Conservation (phyloP, 768 basidiomycete species). For the Gymnopilus junonius region DNA sequence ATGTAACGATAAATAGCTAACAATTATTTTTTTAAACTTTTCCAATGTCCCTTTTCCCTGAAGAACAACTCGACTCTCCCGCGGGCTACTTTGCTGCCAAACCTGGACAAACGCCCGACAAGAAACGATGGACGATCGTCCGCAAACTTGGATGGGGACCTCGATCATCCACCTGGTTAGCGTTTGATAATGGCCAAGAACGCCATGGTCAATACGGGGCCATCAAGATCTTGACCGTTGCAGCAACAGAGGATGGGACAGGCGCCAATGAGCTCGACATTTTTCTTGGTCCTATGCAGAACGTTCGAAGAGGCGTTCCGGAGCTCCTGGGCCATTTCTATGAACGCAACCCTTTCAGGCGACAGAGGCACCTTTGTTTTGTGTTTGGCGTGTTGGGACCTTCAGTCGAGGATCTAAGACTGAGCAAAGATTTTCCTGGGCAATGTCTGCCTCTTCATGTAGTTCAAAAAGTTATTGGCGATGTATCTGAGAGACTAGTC, state of each 20-base stretch:
- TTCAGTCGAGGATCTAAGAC: slow-evolving; percentile 16
- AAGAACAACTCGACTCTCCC: slow-evolving; percentile 22
- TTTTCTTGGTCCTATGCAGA: neutral
- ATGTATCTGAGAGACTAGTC: slow-evolving; percentile 1
- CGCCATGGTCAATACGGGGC: slow-evolving; percentile 3
- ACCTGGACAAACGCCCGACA: slow-evolving; percentile 10
- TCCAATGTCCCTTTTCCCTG: slow-evolving; percentile 17
- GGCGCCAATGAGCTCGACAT: slow-evolving; percentile 3
- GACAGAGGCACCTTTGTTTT: slow-evolving; percentile 15
- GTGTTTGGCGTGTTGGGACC: slow-evolving; percentile 7
- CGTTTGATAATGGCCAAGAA: slow-evolving; percentile 18
- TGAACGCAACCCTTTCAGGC: slow-evolving; percentile 6
- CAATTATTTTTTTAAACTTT: no score
- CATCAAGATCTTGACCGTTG: slow-evolving; percentile 18
- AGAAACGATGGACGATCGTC: slow-evolving; percentile 49
- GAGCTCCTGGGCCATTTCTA: slow-evolving; percentile 9
- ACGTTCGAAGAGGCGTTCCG: slow-evolving; percentile 2
- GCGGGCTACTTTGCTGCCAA: slow-evolving; percentile 13
- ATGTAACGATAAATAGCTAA: no score
- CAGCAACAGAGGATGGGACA: slow-evolving; percentile 5
- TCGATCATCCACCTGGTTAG: slow-evolving; percentile 47
- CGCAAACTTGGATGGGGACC: slow-evolving; percentile 56
- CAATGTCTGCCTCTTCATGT: slow-evolving; percentile 12
- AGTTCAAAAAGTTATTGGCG: slow-evolving; percentile 13
- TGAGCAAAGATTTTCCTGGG: slow-evolving; percentile 6